Conservation (phyloP, 2,329 filamentous ascomycete genomes). For the Didymellaceae sp. region DNA sequence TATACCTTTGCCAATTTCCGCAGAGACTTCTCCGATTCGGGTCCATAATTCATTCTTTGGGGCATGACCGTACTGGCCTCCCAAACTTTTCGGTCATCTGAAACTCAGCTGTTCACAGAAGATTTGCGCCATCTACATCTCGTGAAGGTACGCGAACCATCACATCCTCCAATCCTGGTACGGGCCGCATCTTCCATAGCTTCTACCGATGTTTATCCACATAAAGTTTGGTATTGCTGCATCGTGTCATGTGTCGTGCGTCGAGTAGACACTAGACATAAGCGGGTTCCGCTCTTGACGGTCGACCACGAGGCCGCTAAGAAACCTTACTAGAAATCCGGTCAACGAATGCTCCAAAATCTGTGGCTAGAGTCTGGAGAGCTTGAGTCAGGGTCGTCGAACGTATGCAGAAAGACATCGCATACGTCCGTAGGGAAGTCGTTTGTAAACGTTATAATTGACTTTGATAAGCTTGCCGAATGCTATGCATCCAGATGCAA, state of each 20-base stretch:
- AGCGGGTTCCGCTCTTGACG: conserved; percentile 24
- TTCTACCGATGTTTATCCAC: conserved; percentile 13
- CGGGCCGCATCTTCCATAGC: conserved; percentile 14
- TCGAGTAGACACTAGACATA: conserved; percentile 19
- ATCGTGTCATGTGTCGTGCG: conserved; percentile 32
- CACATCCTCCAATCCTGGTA: conserved; percentile 14
- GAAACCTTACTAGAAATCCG: conserved; percentile 22
- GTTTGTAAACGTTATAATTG: conserved; percentile 1
- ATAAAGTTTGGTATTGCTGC: conserved; percentile 22
- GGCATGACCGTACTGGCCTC: conserved; percentile 13
- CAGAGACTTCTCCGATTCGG: conserved; percentile 8
- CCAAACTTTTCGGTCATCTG: conserved; percentile 6
- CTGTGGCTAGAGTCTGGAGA: conserved; percentile 6
- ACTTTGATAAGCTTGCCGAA: conserved; percentile 3
- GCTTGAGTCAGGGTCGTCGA: conserved; percentile 12
- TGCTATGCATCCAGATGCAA: conserved; percentile 13
- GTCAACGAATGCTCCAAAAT: conserved; percentile 6
- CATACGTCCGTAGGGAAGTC: not conserved
- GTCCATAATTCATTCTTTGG: conserved; percentile 12
- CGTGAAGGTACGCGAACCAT: conserved; percentile 11
- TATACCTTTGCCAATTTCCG: conserved; percentile 22
- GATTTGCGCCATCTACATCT: conserved; percentile 12
- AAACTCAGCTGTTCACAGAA: conserved; percentile 15
- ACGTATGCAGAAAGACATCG: no score
- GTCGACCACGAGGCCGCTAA: conserved; percentile 22